These are phyloP conservation scores for Asterophora lycoperdoides DNA, from an alignment of 768 basidiomycete genomes.

Conservation along the genomic window DNA sequence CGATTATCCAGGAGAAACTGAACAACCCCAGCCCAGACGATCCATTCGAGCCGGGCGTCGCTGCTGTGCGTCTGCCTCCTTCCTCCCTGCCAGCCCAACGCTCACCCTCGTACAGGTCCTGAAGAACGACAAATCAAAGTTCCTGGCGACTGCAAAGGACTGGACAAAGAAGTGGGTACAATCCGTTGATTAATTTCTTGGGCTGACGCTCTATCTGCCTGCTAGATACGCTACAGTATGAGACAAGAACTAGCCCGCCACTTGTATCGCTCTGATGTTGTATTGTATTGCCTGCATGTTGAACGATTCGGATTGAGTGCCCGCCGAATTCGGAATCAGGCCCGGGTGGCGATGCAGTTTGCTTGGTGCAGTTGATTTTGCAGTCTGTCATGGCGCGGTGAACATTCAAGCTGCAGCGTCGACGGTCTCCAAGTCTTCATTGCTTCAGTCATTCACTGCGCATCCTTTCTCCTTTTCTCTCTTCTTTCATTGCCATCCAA, in stretches of 20 bases:
- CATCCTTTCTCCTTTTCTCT: neutral
- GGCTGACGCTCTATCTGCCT: slow-evolving; percentile 1
- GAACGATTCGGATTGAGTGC: too few species aligned
- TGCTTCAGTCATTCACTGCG: too few species aligned
- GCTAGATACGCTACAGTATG: slow-evolving; percentile 12
- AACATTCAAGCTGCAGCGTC: too few species aligned
- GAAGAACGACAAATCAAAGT: slow-evolving; percentile 74
- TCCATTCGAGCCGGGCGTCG: slow-evolving; percentile 85
- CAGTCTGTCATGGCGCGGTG: too few species aligned
- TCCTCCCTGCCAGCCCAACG: too few species aligned
- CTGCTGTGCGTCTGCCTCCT: slow-evolving; percentile 50
- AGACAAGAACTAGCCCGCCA: neutral
- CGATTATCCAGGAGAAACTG: slow-evolving; percentile 76
- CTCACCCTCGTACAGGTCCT: slow-evolving; percentile 44
- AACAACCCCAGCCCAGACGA: slow-evolving; percentile 88
- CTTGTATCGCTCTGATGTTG: neutral
- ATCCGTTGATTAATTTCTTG: neutral
- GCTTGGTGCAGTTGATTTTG: too few species aligned
- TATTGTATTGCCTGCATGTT: neutral
- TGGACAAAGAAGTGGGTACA: slow-evolving; percentile 73
- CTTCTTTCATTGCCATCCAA: neutral
- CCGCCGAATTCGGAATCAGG: too few species aligned
- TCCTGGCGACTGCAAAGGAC: slow-evolving; percentile 74
- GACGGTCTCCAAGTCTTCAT: too few species aligned
- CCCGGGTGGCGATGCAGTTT: too few species aligned